phyloP scores from a whole-genome alignment of 2,329 filamentous ascomycete genomes.

The Monilinia fructigena region DNA sequence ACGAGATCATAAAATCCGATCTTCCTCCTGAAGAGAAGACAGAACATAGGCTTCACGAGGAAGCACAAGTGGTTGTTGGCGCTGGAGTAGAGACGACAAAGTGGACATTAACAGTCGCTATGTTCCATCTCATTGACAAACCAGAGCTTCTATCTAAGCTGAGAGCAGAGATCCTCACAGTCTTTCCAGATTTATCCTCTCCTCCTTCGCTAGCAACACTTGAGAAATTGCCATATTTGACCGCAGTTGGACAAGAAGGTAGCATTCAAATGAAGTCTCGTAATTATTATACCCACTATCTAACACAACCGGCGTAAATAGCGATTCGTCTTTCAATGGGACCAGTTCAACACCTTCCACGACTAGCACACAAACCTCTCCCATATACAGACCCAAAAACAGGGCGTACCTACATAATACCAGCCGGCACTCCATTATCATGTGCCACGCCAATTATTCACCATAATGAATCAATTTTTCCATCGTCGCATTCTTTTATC shows the following conservation, averaged over 20 bases:
- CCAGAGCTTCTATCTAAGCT: slow-evolving; percentile 39
- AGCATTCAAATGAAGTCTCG: background rate
- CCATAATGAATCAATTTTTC: slow-evolving; percentile 43
- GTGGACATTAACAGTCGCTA: slow-evolving; percentile 39
- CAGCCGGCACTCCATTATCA: slow-evolving; percentile 42
- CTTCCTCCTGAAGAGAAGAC: slow-evolving; percentile 43
- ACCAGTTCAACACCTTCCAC: slow-evolving; percentile 35
- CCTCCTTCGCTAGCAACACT: slow-evolving; percentile 30
- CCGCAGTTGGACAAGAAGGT: slow-evolving; percentile 41
- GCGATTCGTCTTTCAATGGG: slow-evolving; percentile 40
- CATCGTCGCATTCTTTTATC: slow-evolving; percentile 43
- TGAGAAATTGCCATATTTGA: slow-evolving; percentile 39
- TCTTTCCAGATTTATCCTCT: slow-evolving; percentile 13
- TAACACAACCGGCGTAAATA: background rate
- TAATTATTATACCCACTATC: background rate
- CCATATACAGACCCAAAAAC: slow-evolving; percentile 25
- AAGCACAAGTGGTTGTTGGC: slow-evolving; percentile 38
- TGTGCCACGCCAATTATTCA: slow-evolving; percentile 45
- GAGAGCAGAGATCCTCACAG: slow-evolving; percentile 40
- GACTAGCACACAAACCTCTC: slow-evolving; percentile 34
- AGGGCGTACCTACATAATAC: slow-evolving; percentile 27
- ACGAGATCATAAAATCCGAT: slow-evolving; percentile 27
- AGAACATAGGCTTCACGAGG: slow-evolving; percentile 38
- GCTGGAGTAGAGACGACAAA: slow-evolving; percentile 45
- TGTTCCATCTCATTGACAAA: slow-evolving; percentile 43